Evolutionary conservation across 768 basidiomycete species (phyloP), one percentile per base, ranked within the genome.

Genomic region (Coprinopsis cinerea): DNA sequence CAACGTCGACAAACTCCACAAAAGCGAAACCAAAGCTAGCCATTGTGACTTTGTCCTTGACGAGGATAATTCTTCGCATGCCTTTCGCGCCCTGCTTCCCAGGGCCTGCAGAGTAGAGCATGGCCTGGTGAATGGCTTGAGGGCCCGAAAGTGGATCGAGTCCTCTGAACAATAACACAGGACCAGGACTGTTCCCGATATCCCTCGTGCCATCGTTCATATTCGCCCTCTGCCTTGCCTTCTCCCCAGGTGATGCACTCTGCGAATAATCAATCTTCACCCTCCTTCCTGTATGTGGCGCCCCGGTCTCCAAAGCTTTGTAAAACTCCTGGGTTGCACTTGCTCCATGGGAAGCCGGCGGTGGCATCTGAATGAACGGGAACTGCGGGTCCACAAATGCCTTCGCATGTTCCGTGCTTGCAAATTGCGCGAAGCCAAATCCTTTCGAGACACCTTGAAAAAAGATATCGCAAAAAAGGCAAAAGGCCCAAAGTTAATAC

Each of bases 251-350:
- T 24, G 79, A 77, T 23, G 85, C 85, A 55, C 85, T 89, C 68
- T 92, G 83, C 2, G 94, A 92, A 62, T 89, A 99, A 68, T 99
- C 94, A 59, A 99, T 91, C 69, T 95, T 95, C 62, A 95, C 85
- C 56, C 91, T 76, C 43, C 89, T 83, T 11, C 91, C 92, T 56
- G 82, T 85, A 51, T 85, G 85, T 23, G 83, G 79, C 11, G 70
- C 62, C 22, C 86, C 84, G 1, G 77, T 76, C 63, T 89, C 86
- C 47, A 89, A 70, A 5, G 85, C 83, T 56, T 83, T 85, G 66
- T 85, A 83, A 65, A 79, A 92, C 27, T 77, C 74, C 7, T 82
- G 68, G 6, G 81, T 78, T 14, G 84, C 85, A 22, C 88, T 78
- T 22, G 89, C 88, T 24, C 88, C 90, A 61, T 93, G 88, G 0